Base-by-base conservation (phyloP, 2,329 filamentous ascomycete genomes). In the Alternaria metachromatica region DNA sequence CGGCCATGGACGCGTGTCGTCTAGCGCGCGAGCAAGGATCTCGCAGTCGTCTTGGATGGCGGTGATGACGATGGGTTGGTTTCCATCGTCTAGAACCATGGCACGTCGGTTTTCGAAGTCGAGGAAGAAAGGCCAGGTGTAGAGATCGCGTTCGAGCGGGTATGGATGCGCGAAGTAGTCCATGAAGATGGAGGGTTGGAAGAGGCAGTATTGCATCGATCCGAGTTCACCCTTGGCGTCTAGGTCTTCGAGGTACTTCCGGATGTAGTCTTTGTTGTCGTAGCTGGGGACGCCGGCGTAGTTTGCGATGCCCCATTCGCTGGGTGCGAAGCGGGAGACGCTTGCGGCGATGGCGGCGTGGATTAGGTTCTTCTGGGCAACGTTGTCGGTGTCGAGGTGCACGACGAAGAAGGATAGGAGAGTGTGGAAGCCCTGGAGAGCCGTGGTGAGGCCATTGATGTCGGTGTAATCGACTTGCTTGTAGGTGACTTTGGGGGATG, bases 91-190 rank as follows among this genome's bases (percentile, higher is more conserved):
- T 0, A 79, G 62, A 3, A 78, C 45, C 23, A 80, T 76, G 2
- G 76, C 76, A 2, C 65, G 63, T 1, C 77, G 58, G 4, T 60
- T 67, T 13, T 75, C 62, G 8, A 73, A 75, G 37, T 78, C 76
- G 37, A 78, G 48, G 66, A 79, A 77, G 54, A 78, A 77, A 0
- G 76, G 68, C 76, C 74, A 79, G 1, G 76, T 79, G 30, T 69
- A 56, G 4, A 88, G 68, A 30, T 85, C 77, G 37, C 82, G 84
- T 7, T 82, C 72, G 0, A 86, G 82, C 45, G 82, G 78, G 60
- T 84, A 72, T 0, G 87, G 87, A 55, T 78, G 83, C 1, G 84
- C 85, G 33, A 88, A 78, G 75, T 88, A 88, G 72, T 89, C 81
- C 23, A 85, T 69, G 69, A 88, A 87, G 2, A 87, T 67, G 0